A percentile compares a stretch with the other conserved stretches of the same genome.
These are phyloP conservation scores for Erucastrum elatum DNA, from an alignment of 345 rosid genomes.

Conservation along the genomic window DNA sequence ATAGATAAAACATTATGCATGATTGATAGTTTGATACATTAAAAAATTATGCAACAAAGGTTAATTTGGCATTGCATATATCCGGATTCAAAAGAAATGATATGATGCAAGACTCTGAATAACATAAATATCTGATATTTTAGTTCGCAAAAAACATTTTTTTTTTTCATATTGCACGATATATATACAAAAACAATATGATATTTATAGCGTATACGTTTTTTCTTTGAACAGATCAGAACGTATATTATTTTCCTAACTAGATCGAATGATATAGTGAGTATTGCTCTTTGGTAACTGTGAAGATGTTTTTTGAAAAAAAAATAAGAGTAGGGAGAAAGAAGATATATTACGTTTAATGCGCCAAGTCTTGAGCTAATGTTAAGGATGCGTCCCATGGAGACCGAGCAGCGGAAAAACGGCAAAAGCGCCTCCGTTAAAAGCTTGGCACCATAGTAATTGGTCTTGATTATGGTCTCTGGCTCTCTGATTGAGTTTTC, in stretches of 20 bases:
- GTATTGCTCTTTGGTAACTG: not conserved
- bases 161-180: not conserved
- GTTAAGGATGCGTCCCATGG: constrained; percentile 61
- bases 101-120: not conserved
- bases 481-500: constrained; percentile 70
- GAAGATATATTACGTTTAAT: constrained; percentile 48
- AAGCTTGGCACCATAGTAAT: constrained; percentile 63
- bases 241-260: not conserved
- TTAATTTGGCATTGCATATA: not conserved
- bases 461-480: constrained; percentile 69
- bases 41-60: too few species aligned
- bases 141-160: too few species aligned
- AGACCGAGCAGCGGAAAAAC: constrained; percentile 56
- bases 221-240: too few species aligned
- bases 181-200: not conserved
- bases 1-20: not conserved
- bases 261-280: not conserved
- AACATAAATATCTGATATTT: too few species aligned
- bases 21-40: too few species aligned
- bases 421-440: constrained; percentile 70
- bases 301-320: not conserved
- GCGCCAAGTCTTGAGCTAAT: constrained; percentile 83
- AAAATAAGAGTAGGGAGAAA: not conserved
- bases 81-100: not conserved
- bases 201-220: too few species aligned